Evolutionary conservation across 495 filamentous ascomycete genomes (phyloP), one percentile per base, ranked within the genome.

Genomic region (Annulohypoxylon stygium): DNA sequence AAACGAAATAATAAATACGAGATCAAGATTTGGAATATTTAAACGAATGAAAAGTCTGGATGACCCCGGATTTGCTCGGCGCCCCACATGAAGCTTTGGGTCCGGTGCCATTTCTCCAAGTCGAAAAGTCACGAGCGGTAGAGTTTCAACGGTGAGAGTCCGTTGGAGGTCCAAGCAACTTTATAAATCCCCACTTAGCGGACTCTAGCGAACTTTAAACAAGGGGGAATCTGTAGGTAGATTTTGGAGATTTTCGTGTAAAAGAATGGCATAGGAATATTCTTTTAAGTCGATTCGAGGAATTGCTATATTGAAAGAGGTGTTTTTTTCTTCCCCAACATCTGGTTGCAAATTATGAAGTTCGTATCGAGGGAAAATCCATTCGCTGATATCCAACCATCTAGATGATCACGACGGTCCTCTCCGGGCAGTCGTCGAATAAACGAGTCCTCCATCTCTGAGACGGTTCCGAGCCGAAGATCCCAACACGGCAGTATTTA

Each of bases 21-120:
- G 67, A 69, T 62, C 67, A 57, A 69, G 59, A 69, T 58, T 57
- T 61, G 57, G 37, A 61, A 62, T 62, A 16, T 51, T 48, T 30
- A 69, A 34, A 10, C 66, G 50, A 48, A 57, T 69, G 53, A 36
- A 48, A 45, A 37, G 59, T 47, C 47, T 51, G 53, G 14, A 53
- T 37, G 48, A 25, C 59, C 59, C 59, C 41, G 41, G 59, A 33
- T 58, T 34, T 61, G 39, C 59, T 61, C 41, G 20, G 59, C 41
- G 25, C 59, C 59, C 59, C 59, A 61, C 41, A 61, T n/a, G 18
- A 30, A 61, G 39, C 39, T 39, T 59, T 48, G 39, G 30, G 30
- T 30, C 30, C 30, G 1, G 30, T 30, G 30, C 30, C 30, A 18
- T 30, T 67, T 50, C 63, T 59, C 51, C 51, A 59, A 66, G 59